Evolutionary conservation across 2,329 filamentous ascomycete genomes (phyloP), one percentile per base, ranked within the genome.

Genomic region (Pseudocercospora musae): DNA sequence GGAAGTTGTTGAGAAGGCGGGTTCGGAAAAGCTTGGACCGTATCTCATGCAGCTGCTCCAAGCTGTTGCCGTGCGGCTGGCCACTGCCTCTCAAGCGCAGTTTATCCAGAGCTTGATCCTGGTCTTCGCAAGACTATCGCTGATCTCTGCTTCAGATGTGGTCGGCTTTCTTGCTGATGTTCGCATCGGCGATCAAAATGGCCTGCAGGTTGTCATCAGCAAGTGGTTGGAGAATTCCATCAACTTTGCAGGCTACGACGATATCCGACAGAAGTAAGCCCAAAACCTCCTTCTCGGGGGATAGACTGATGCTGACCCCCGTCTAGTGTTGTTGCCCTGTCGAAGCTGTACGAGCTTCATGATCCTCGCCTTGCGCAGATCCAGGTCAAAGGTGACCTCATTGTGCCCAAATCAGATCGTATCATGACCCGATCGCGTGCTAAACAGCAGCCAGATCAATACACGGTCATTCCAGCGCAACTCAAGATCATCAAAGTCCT

Each of bases 221-320:
- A 97, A 98, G 78, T 99, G 95, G 95, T 82, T 99, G 0, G 95
- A 98, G 79, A 96, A 98, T 77, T 96, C 92, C 3, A 86, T 96
- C 76, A 96, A 90, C 76, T 99, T 99, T 78, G 92, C 92, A n/a
- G 95, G 95, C 11, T 99, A 97, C 71, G 93, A 98, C 71, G 94
- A 97, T 76, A 98, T 98, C 70, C 87, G 93, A 69, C 92, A 97
- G 77, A 99, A 98, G 90, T 93, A 81, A 77, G 87, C 15, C 27
- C 5, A 15, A 15, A 11, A 18, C 23, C 7, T 46, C 21, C 3
- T 25, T 13, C 31, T 20, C 40, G 18, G n/a, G n/a, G n/a, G 10
- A 42, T 18, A 9, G 49, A 37, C 20, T 50, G 29, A 64, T 69
- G 56, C 69, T 60, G 18, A 48, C 13, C 37, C 13, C 37, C 8